Percentiles rank a stretch among this genome's conserved stretches.
Evolutionary conservation across 2,329 filamentous ascomycete genomes (phyloP).

Genomic region (Pseudogymnoascus sp.): DNA sequence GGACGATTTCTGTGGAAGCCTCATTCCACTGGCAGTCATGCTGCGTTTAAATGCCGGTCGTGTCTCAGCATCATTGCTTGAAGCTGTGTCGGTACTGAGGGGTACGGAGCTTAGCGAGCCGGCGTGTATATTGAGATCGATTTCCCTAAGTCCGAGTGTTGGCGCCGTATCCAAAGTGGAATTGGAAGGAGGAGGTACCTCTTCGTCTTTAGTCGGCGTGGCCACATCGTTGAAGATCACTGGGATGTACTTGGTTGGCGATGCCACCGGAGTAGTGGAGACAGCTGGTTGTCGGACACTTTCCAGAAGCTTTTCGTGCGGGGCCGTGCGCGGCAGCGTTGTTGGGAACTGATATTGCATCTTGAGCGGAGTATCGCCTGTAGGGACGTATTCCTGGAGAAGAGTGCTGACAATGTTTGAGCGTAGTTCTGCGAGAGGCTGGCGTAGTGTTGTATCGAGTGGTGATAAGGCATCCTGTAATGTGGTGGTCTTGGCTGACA

Average conservation of each 20-base stretch:
- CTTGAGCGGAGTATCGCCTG: conserved; percentile 80
- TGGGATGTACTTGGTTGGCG: conserved; percentile 27
- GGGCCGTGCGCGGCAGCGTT: conserved; percentile 65
- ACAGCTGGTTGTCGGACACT: conserved; percentile 35
- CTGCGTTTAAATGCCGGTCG: conserved; percentile 20
- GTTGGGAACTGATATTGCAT: conserved; percentile 72
- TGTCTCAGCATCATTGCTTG: background rate
- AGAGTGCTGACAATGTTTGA: conserved; percentile 54
- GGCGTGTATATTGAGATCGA: conserved; percentile 38
- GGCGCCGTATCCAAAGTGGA: conserved; percentile 24
- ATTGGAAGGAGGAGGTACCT: conserved; percentile 4
- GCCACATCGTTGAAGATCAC: conserved; percentile 26
- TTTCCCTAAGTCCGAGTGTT: conserved; percentile 39
- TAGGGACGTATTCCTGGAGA: conserved; percentile 74
- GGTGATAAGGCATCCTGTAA: conserved; percentile 54
- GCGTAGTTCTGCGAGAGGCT: conserved; percentile 63
- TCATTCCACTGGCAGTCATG: conserved; percentile 27
- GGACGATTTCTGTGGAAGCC: conserved; percentile 34
- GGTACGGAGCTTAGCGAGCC: conserved; percentile 19
- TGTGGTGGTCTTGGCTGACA: conserved; percentile 49
- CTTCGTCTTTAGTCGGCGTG: conserved; percentile 18
- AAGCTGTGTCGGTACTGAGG: background rate
- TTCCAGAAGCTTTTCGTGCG: conserved; percentile 48
- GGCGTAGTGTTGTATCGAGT: conserved; percentile 52
- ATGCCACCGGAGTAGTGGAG: conserved; percentile 19